Conservation (phyloP, 1,139 yeast genomes). For the Zygosaccharomyces pseudobailii region DNA sequence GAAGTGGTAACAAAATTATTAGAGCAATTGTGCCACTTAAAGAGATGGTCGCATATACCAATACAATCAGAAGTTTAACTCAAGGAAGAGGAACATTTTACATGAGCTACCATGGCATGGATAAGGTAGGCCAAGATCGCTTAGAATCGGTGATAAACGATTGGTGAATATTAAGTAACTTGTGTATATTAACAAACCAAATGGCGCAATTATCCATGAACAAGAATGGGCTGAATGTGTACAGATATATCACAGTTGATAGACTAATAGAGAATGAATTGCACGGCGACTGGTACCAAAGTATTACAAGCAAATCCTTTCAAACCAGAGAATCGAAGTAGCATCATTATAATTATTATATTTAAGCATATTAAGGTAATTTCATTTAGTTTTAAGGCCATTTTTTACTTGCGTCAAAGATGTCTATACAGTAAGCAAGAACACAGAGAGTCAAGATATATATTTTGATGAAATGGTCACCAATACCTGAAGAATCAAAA, state of each 20-base stretch:
- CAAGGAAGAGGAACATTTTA: slow-evolving; percentile 85
- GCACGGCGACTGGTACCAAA: too few species aligned
- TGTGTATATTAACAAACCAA: neutral
- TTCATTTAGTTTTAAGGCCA: neutral
- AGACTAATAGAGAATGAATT: too few species aligned
- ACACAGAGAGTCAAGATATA: too few species aligned
- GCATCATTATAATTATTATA: neutral
- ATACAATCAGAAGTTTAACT: slow-evolving; percentile 72
- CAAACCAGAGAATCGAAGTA: too few species aligned
- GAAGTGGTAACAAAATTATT: slow-evolving; percentile 46
- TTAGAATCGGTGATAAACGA: slow-evolving; percentile 37
- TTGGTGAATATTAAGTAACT: neutral
- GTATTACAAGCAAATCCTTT: too few species aligned
- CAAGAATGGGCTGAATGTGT: too few species aligned
- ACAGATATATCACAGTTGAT: too few species aligned
- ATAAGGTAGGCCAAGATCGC: slow-evolving; percentile 49
- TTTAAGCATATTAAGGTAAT: too few species aligned
- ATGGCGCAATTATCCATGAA: neutral
- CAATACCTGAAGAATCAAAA: too few species aligned
- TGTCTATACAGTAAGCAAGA: too few species aligned
- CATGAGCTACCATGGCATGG: slow-evolving; percentile 75
- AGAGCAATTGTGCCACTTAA: slow-evolving; percentile 77
- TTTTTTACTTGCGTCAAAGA: too few species aligned
- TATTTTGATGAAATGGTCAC: too few species aligned
- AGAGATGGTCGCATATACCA: slow-evolving; percentile 87